Percentiles rank a stretch among this genome's conserved stretches.
Conservation (phyloP, 305 asterid genomes). For the Striga hermonthica region DNA sequence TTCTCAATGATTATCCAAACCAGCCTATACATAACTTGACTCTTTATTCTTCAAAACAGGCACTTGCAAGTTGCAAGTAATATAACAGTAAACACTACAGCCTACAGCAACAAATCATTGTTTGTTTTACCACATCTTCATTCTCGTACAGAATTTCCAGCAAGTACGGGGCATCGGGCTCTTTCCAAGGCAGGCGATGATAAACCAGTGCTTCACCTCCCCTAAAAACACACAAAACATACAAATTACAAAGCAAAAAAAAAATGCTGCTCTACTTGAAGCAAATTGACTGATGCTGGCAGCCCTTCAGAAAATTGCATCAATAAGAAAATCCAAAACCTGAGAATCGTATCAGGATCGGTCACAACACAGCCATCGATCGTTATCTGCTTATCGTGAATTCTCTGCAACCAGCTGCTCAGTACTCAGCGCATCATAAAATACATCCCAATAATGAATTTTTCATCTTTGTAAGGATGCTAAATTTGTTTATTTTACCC, state of each 20-base stretch:
- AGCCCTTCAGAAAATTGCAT: slow-evolving; percentile 5
- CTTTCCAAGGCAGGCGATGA: slow-evolving; percentile 90
- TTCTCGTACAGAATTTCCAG: slow-evolving; percentile 71
- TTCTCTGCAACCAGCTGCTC: slow-evolving; percentile 97
- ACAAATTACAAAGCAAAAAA: slow-evolving; percentile 15
- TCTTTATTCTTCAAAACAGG: neutral
- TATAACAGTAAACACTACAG: neutral
- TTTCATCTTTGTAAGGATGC: neutral
- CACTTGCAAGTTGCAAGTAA: too few relatives aligned
- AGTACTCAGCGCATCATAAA: slow-evolving; percentile 34
- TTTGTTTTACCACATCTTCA: slow-evolving; percentile 54
- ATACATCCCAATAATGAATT: slow-evolving; percentile 4
- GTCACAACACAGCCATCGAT: slow-evolving; percentile 57
- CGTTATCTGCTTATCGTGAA: slow-evolving; percentile 65
- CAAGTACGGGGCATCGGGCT: slow-evolving; percentile 83
- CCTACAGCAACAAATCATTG: slow-evolving; percentile 9
- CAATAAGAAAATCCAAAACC: slow-evolving; percentile 42
- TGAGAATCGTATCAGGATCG: slow-evolving; percentile 57
- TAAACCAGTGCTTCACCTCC: slow-evolving; percentile 59
- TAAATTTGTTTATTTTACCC: slow-evolving; percentile 50
- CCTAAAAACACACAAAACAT: slow-evolving; percentile 35
- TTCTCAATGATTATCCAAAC: neutral
- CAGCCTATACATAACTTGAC: neutral
- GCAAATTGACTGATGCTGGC: slow-evolving; percentile 17
- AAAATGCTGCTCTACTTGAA: neutral